Percentiles rank a stretch among this genome's conserved stretches.
Conservation (phyloP, 352 stramenopile genomes). For the Saprolegnia parasitica region DNA sequence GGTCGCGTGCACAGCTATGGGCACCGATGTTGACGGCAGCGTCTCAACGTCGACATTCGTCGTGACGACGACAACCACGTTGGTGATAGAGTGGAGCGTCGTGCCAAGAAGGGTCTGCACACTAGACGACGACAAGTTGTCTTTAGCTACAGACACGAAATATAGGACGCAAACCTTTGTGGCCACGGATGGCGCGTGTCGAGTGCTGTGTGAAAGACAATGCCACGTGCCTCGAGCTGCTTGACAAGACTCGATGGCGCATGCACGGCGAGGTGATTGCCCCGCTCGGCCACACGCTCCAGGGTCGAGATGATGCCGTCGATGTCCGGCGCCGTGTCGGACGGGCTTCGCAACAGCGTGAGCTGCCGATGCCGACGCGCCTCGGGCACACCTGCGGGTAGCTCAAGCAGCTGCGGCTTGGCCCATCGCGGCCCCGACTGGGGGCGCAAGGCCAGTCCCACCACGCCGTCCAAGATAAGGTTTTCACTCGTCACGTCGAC, state of each 20-base stretch:
- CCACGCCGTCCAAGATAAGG: not conserved
- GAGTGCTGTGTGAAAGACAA: not conserved
- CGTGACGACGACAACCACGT: not conserved
- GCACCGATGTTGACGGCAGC: not conserved
- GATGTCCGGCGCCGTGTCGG: not conserved
- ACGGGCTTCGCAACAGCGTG: not conserved
- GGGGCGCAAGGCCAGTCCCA: not conserved
- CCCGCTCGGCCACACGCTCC: not conserved
- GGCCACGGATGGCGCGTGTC: not conserved
- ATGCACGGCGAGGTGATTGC: slow-evolving; percentile 4
- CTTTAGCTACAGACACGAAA: not conserved
- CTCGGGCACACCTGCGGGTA: not conserved
- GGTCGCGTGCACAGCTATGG: not conserved
- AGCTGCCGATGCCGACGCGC: not conserved
- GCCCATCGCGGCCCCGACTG: not conserved
- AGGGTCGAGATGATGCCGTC: slow-evolving; percentile 1
- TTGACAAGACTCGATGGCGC: not conserved
- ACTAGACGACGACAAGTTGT: not conserved
- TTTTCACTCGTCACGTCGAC: not conserved
- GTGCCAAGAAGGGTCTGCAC: too few species aligned
- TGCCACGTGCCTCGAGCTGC: not conserved
- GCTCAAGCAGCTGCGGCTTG: not conserved
- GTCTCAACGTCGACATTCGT: not conserved
- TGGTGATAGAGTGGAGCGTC: not conserved
- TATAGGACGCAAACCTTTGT: not conserved